These are phyloP conservation scores for Metarhizium sp. DNA, from an alignment of 2,329 filamentous ascomycete genomes.

Conservation along the genomic window DNA sequence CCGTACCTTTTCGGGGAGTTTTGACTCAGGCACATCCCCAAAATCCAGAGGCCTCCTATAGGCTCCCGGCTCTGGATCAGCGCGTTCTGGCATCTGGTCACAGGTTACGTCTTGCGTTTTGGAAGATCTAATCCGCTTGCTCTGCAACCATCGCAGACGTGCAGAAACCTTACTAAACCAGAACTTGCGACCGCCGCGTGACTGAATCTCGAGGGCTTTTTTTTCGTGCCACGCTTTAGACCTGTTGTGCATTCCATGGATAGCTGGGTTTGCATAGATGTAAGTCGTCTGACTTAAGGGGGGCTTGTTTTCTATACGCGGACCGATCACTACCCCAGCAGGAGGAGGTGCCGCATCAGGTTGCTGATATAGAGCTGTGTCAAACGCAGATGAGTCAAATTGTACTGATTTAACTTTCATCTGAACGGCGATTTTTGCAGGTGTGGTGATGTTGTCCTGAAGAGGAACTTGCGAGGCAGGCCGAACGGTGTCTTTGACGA, in stretches of 20 bases:
- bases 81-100: not conserved
- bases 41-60: conserved; percentile 24
- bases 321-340: conserved; percentile 9
- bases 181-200: conserved; percentile 38
- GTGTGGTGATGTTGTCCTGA: not conserved
- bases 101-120: not conserved
- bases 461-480: not conserved
- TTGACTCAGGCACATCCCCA: conserved; percentile 25
- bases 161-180: conserved; percentile 37
- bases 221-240: conserved; percentile 34
- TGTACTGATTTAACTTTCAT: not conserved
- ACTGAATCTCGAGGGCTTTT: conserved; percentile 41
- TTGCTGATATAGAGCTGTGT: conserved; percentile 30
- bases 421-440: not conserved
- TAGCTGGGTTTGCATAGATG: conserved; percentile 39
- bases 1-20: conserved; percentile 34
- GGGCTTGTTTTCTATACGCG: not conserved
- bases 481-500: not conserved
- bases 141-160: conserved; percentile 24
- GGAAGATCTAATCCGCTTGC: conserved; percentile 11
- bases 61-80: conserved; percentile 19
- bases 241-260: conserved; percentile 34
- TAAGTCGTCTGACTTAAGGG: conserved; percentile 24
- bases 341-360: conserved; percentile 15
- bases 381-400: conserved; percentile 21